Conservation (phyloP, 306 rosid species). For the Cicer judaicum region DNA sequence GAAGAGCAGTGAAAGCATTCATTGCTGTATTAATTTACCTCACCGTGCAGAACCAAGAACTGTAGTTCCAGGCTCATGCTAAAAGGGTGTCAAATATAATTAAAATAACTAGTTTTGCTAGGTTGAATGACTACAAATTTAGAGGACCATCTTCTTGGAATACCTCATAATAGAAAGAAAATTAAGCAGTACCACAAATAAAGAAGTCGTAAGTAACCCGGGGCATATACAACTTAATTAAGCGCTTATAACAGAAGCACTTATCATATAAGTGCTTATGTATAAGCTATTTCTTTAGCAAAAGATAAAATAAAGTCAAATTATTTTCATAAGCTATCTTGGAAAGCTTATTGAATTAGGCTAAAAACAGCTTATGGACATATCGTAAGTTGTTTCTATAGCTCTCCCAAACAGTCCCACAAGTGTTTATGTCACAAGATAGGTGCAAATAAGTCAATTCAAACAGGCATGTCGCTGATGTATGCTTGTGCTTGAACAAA, state of each 20-base stretch:
- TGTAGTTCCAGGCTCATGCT: constrained; percentile 13
- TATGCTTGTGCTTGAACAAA: constrained; percentile 11
- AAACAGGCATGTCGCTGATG: too few species aligned
- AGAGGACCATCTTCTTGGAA: neutral
- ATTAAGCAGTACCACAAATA: constrained; percentile 16
- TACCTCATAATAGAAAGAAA: constrained; percentile 29
- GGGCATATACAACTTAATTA: neutral
- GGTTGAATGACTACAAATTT: constrained; percentile 5
- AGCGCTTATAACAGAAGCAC: too few species aligned
- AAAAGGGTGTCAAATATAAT: constrained; percentile 18
- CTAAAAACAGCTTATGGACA: too few species aligned
- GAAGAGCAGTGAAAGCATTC: constrained; percentile 8
- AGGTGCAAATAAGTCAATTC: too few species aligned
- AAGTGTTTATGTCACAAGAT: too few species aligned
- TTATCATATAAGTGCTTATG: too few species aligned
- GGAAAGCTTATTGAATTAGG: too few species aligned
- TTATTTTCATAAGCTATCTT: too few species aligned
- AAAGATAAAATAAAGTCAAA: too few species aligned
- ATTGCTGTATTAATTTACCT: neutral
- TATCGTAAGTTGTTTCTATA: too few species aligned
- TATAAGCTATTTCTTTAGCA: too few species aligned
- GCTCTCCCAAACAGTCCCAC: too few species aligned
- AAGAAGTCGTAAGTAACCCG: neutral
- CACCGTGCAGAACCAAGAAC: constrained; percentile 22
- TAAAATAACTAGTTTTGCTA: constrained; percentile 8